phyloP scores from a whole-genome alignment of 2,329 filamentous ascomycete genomes.

The Beauveria australis region DNA sequence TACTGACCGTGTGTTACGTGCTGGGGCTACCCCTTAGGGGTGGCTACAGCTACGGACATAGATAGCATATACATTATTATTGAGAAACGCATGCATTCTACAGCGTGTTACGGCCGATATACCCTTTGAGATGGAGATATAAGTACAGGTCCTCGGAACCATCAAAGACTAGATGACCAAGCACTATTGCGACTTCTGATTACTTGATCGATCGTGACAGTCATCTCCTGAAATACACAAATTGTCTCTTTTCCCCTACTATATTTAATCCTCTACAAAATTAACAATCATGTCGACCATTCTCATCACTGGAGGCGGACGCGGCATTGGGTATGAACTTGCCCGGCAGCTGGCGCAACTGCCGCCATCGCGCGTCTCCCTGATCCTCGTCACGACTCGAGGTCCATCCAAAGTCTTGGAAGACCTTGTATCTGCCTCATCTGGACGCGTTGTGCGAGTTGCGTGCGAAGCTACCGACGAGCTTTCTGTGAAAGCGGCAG shows the following conservation, averaged over 20 bases:
- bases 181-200: background rate
- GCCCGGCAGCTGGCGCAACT: background rate
- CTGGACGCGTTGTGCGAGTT: background rate
- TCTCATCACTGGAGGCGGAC: background rate
- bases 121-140: background rate
- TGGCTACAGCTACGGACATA: too few relatives aligned
- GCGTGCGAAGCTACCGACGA: background rate
- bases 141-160: background rate
- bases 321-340: background rate
- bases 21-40: too few relatives aligned
- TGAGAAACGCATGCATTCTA: too few relatives aligned
- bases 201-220: too few relatives aligned
- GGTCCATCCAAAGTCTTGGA: background rate
- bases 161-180: background rate
- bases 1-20: background rate
- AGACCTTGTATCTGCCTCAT: background rate
- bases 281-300: slow-evolving; percentile 12
- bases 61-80: too few relatives aligned
- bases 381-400: background rate
- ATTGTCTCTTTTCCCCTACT: too few relatives aligned
- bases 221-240: too few relatives aligned
- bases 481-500: background rate
- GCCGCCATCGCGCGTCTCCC: background rate
- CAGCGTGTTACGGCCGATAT: background rate
- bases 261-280: too few relatives aligned